Conservation (phyloP, 164 flowering plant genomes). For the Hamamelis virginiana region DNA sequence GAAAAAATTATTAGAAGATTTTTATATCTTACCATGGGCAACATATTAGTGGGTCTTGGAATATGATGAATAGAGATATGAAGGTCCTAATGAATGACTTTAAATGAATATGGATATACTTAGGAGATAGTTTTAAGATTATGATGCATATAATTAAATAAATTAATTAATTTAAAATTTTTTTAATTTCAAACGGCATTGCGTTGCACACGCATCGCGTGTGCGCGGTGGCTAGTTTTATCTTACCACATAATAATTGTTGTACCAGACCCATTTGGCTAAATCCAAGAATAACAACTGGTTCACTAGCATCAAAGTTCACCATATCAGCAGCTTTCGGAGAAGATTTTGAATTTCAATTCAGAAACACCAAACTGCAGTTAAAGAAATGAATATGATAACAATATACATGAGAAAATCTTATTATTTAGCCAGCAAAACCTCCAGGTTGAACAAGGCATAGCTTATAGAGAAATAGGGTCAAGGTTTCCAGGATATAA, state of each 20-base stretch:
- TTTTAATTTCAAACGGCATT: too few relatives aligned
- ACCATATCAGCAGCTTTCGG: conserved; percentile 63
- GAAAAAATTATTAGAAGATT: too few relatives aligned
- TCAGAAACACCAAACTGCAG: not conserved
- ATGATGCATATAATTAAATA: too few relatives aligned
- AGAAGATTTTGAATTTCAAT: conserved; percentile 10
- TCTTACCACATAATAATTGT: not conserved
- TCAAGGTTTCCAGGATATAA: not conserved
- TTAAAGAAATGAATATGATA: not conserved
- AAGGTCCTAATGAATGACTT: too few relatives aligned
- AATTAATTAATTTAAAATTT: too few relatives aligned
- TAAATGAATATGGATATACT: too few relatives aligned
- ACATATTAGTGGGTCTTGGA: too few relatives aligned
- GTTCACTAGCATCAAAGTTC: conserved; percentile 73
- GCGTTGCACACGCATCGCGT: too few relatives aligned
- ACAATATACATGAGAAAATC: not conserved
- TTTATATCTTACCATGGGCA: too few relatives aligned
- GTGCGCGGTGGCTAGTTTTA: too few relatives aligned
- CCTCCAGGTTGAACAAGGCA: not conserved
- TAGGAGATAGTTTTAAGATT: too few relatives aligned
- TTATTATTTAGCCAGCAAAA: not conserved
- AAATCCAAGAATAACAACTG: conserved; percentile 93
- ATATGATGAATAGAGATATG: too few relatives aligned
- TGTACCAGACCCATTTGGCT: conserved; percentile 96
- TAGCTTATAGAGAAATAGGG: not conserved